Conservation (phyloP, 2,329 filamentous ascomycete genomes). For the Ophiocordyceps camponoti-rufipedis region DNA sequence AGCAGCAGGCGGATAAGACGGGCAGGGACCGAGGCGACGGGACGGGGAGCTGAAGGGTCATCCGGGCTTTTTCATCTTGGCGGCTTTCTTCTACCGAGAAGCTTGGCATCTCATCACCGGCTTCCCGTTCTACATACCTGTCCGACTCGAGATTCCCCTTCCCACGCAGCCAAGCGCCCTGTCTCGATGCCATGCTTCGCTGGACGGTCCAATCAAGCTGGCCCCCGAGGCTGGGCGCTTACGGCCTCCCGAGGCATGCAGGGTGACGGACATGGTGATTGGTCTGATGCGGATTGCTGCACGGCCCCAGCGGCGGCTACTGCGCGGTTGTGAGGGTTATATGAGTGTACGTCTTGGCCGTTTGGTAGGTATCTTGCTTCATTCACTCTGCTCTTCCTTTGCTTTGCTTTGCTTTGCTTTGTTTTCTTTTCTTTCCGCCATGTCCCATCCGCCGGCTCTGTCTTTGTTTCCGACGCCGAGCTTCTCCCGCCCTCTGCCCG, state of each 20-base stretch:
- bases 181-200: slow-evolving; percentile 17
- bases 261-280: not conserved
- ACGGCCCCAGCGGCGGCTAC: not conserved
- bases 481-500: not conserved
- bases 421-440: not conserved
- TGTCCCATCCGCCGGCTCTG: not conserved
- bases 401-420: not conserved
- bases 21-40: slow-evolving; percentile 10
- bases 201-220: slow-evolving; percentile 6
- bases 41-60: slow-evolving; percentile 16
- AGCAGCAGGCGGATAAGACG: slow-evolving; percentile 28
- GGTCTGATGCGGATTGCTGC: not conserved
- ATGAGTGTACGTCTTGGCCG: not conserved
- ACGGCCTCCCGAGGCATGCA: not conserved
- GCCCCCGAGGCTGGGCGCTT: not conserved
- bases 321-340: not conserved
- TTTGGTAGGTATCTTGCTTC: not conserved
- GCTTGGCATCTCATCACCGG: no score
- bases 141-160: no score
- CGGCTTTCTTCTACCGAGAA: not conserved
- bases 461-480: not conserved
- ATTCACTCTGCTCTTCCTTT: not conserved
- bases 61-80: no score
- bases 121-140: no score
- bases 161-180: slow-evolving; percentile 32